phyloP scores from a whole-genome alignment of 83 land plant genomes.

The Isoetes engelmannii region DNA sequence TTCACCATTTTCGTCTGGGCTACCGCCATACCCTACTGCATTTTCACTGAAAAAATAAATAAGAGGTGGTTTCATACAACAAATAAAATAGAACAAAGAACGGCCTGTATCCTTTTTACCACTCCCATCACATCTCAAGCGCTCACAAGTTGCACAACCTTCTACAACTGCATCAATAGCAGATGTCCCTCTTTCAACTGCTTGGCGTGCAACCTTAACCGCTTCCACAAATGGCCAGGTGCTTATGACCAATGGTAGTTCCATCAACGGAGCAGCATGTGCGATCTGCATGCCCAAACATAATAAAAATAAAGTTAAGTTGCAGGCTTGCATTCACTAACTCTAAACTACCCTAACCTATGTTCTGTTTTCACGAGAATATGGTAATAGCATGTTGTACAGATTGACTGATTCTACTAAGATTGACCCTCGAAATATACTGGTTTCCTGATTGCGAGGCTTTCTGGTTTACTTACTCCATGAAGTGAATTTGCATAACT shows the following conservation, averaged over 20 bases:
- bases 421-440: too few relatives aligned
- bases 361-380: too few relatives aligned
- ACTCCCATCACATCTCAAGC: slow-evolving; percentile 81
- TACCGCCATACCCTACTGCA: slow-evolving; percentile 98
- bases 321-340: too few relatives aligned
- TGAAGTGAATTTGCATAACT: too few relatives aligned
- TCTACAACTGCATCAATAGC: slow-evolving; percentile 87
- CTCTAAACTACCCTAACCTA: too few relatives aligned
- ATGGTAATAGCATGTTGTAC: too few relatives aligned
- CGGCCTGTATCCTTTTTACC: slow-evolving; percentile 31
- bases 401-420: too few relatives aligned
- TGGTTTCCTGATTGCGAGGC: too few relatives aligned
- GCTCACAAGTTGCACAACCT: slow-evolving; percentile 91
- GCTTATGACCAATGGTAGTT: slow-evolving; percentile 68
- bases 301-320: too few relatives aligned
- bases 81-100: neutral
- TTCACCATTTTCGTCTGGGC: slow-evolving; percentile 98
- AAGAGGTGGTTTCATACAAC: neutral
- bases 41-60: neutral
- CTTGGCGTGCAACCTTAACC: slow-evolving; percentile 67
- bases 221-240: slow-evolving; percentile 94
- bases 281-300: too few relatives aligned
- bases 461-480: too few relatives aligned
- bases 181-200: slow-evolving; percentile 50
- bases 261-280: neutral